Percentiles rank a stretch among this genome's conserved stretches.
These are phyloP conservation scores for Acidomyces sp. DNA, from an alignment of 495 filamentous ascomycete species.

Conservation along the genomic window DNA sequence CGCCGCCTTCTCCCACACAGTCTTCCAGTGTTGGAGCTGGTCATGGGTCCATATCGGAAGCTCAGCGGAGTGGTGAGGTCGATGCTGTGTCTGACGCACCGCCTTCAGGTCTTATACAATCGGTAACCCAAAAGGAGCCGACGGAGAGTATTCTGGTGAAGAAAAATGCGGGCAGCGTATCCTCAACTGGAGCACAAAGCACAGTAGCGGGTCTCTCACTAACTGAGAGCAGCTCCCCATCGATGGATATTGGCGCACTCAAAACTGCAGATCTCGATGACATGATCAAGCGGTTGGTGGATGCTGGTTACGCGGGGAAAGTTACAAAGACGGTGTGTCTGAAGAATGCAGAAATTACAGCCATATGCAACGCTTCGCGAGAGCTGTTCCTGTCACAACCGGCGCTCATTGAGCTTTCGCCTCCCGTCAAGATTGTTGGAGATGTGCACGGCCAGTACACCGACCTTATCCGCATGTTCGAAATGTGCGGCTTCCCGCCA, in stretches of 20 bases:
- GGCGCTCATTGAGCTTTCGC: conserved; percentile 76
- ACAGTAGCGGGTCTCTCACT: conserved; percentile 16
- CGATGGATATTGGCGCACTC: conserved; percentile 52
- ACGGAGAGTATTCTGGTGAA: conserved; percentile 74
- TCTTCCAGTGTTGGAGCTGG: conserved; percentile 62
- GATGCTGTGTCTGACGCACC: conserved; percentile 93
- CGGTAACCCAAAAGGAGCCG: conserved; percentile 40
- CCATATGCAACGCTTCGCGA: conserved; percentile 74
- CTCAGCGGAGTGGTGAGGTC: conserved; percentile 78
- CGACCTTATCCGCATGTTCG: conserved; percentile 92
- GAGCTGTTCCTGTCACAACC: conserved; percentile 89
- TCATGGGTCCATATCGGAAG: conserved; percentile 65
- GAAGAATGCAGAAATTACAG: conserved; percentile 93
- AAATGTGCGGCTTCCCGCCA: conserved; percentile 98
- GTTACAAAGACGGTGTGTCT: conserved; percentile 93
- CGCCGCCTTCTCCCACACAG: conserved; percentile 81
- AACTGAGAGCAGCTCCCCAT: conserved; percentile 14
- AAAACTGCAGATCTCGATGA: conserved; percentile 91
- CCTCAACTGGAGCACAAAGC: conserved; percentile 9
- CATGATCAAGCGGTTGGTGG: conserved; percentile 87
- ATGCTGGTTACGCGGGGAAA: conserved; percentile 90
- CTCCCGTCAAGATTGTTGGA: conserved; percentile 98
- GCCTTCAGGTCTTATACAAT: conserved; percentile 42
- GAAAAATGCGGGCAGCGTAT: conserved; percentile 39
- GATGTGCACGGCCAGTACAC: conserved; percentile 98